These are phyloP conservation scores for Musa itinerans DNA, from an alignment of 176 grass and related monocot genomes.

Conservation along the genomic window DNA sequence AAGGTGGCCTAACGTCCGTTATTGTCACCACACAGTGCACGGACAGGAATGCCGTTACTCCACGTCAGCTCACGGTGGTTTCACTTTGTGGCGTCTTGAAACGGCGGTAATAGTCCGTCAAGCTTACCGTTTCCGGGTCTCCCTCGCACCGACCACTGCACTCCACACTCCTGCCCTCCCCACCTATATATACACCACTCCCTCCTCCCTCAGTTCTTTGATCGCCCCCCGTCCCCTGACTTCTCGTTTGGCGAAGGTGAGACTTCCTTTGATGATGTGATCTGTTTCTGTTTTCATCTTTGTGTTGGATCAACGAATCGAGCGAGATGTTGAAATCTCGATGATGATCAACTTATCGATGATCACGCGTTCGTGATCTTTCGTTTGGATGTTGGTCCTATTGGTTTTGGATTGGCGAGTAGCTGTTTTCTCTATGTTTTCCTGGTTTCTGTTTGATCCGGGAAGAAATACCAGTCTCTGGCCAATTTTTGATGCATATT, in stretches of 20 bases:
- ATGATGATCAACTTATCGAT: no score
- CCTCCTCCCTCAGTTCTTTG: slow-evolving; percentile 12
- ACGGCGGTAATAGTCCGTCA: slow-evolving; percentile 28
- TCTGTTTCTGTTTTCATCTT: neutral
- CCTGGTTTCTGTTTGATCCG: no score
- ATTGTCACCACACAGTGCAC: no score
- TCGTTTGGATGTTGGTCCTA: neutral
- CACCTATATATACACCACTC: slow-evolving; percentile 23
- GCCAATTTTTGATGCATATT: neutral
- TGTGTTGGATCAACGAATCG: neutral
- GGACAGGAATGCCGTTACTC: neutral
- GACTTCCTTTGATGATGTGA: neutral
- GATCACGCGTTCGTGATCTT: neutral
- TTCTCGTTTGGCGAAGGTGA: neutral
- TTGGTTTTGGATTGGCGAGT: neutral
- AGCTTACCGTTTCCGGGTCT: slow-evolving; percentile 15
- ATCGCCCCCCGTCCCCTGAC: neutral
- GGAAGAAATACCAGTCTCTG: no score
- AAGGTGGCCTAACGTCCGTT: no score
- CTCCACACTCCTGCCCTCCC: slow-evolving; percentile 11
- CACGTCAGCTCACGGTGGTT: neutral
- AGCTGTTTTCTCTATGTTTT: no score
- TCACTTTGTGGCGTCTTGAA: slow-evolving; percentile 6
- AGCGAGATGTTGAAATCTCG: neutral
- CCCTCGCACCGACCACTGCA: slow-evolving; percentile 16